These are phyloP conservation scores for Phaseolus coccineus DNA, from an alignment of 331 rosid genomes.

Conservation along the genomic window DNA sequence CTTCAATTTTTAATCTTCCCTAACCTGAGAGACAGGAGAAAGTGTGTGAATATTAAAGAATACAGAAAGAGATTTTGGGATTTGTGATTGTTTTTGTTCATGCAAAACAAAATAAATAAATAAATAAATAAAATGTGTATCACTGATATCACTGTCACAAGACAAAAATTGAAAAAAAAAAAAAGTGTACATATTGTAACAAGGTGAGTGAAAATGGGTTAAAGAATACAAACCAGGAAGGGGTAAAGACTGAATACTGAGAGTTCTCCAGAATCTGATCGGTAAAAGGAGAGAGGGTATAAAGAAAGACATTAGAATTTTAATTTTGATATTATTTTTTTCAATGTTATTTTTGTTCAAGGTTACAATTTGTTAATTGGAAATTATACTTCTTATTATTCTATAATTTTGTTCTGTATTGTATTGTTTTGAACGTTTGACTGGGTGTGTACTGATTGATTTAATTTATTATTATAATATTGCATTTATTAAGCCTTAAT, in stretches of 20 bases:
- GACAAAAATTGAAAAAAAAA: neutral
- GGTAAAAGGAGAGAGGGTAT: neutral
- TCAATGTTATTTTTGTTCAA: neutral
- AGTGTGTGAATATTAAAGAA: neutral
- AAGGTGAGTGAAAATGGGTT: slow-evolving; percentile 2
- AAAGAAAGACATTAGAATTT: neutral
- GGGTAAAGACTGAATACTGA: neutral
- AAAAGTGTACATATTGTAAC: neutral
- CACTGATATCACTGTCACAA: slow-evolving; percentile 6
- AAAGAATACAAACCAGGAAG: neutral
- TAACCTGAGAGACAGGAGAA: neutral
- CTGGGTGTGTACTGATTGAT: neutral
- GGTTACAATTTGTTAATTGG: neutral
- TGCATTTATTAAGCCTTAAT: slow-evolving; percentile 8
- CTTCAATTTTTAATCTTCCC: neutral
- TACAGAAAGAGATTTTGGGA: neutral
- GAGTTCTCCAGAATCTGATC: neutral
- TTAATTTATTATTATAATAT: neutral
- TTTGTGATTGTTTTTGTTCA: neutral
- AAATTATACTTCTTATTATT: neutral
- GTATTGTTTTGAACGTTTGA: too few relatives aligned
- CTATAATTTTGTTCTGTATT: neutral
- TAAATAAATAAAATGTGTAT: neutral
- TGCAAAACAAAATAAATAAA: slow-evolving; percentile 9
- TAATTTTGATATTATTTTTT: neutral